phyloP scores from a whole-genome alignment of 495 filamentous ascomycete species.

The Tetracladium setigerum region DNA sequence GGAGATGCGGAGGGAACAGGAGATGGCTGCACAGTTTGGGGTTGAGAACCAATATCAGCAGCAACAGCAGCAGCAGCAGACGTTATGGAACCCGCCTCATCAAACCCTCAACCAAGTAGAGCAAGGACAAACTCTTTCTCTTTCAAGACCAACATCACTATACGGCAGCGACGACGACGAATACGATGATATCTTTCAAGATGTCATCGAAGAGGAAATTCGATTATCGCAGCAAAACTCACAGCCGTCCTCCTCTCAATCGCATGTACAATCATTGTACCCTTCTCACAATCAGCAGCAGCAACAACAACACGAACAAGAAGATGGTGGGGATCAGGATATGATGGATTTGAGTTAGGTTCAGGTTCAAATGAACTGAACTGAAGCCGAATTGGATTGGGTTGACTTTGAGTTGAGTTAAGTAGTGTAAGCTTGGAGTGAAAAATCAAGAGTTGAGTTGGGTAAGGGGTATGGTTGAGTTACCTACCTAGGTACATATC shows the following conservation, averaged over 20 bases:
- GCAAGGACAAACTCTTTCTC: no score
- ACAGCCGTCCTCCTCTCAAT: not conserved
- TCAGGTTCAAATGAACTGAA: no score
- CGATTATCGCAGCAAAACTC: constrained; percentile 6
- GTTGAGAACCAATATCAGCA: constrained; percentile 1
- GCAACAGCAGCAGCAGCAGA: not conserved
- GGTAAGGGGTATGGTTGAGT: no score
- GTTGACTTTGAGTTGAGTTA: constrained; percentile 21
- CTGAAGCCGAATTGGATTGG: no score
- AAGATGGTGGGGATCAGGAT: constrained; percentile 10
- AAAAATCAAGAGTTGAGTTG: no score
- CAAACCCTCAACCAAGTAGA: no score
- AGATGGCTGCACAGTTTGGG: constrained; percentile 5
- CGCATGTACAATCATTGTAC: not conserved
- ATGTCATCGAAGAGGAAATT: constrained; percentile 33
- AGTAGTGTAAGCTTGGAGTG: no score
- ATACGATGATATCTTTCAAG: constrained; percentile 54
- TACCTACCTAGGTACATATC: not conserved
- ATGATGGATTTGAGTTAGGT: constrained; percentile 20
- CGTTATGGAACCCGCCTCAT: no score
- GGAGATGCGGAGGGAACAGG: not conserved
- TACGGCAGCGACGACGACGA: constrained; percentile 34
- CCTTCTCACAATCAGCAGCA: constrained; percentile 1
- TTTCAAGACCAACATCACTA: not conserved
- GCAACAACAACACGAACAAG: constrained; percentile 5